phyloP scores from a whole-genome alignment of 805 yeast genomes.

The Tetrapisispora pingtungensis region DNA sequence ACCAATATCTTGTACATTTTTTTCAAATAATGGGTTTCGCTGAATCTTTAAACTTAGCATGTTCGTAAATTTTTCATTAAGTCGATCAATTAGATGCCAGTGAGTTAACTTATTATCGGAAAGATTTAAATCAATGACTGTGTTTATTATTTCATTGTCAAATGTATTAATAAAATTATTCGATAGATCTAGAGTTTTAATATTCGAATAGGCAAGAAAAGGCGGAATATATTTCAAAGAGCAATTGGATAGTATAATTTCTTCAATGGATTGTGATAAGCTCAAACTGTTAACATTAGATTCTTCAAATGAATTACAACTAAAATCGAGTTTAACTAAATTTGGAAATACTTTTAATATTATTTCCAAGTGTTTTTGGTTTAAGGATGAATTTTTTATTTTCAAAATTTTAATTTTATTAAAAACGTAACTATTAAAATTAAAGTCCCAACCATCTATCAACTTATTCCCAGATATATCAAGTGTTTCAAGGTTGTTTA shows the following conservation, averaged over 20 bases:
- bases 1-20: constrained; percentile 6
- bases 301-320: neutral
- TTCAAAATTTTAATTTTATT: constrained; percentile 11
- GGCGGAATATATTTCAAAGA: constrained; percentile 9
- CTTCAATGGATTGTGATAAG: neutral
- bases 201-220: neutral
- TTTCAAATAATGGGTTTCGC: constrained; percentile 39
- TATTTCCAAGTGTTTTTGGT: neutral
- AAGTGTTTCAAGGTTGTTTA: constrained; percentile 34
- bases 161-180: neutral
- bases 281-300: neutral
- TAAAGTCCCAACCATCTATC: constrained; percentile 1
- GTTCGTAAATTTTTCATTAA: constrained; percentile 33
- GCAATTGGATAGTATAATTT: constrained; percentile 12
- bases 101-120: constrained; percentile 33
- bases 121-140: neutral
- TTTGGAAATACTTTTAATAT: constrained; percentile 30
- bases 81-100: constrained; percentile 42
- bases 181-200: neutral
- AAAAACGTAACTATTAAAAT: neutral
- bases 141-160: neutral
- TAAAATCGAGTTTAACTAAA: constrained; percentile 14
- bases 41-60: constrained; percentile 40
- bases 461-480: constrained; percentile 49
- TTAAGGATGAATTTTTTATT: constrained; percentile 15